These are phyloP conservation scores for Paracamarosporium sp. DNA, from an alignment of 2,329 filamentous ascomycete species.

Conservation along the genomic window DNA sequence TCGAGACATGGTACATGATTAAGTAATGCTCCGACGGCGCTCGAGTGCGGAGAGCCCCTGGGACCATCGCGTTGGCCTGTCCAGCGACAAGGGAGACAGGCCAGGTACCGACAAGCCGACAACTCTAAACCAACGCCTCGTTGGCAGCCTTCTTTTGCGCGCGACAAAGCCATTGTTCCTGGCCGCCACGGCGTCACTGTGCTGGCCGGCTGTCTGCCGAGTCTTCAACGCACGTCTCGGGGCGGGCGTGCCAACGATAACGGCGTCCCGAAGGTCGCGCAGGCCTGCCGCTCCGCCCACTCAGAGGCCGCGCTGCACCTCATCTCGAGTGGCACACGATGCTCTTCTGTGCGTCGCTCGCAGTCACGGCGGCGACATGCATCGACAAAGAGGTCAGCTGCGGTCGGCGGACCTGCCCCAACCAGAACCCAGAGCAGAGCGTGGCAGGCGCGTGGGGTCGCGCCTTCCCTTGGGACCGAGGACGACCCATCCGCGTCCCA, in stretches of 20 bases:
- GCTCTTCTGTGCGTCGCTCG: slow-evolving; percentile 27
- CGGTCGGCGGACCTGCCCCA: slow-evolving; percentile 4
- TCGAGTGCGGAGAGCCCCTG: slow-evolving; percentile 47
- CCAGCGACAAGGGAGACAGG: slow-evolving; percentile 44
- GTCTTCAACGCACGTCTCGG: not conserved
- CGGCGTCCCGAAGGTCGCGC: slow-evolving; percentile 8
- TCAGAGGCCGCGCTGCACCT: slow-evolving; percentile 17
- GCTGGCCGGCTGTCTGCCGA: not conserved
- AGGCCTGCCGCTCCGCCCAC: not conserved
- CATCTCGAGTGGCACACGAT: slow-evolving; percentile 24
- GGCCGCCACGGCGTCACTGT: not conserved
- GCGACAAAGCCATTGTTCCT: slow-evolving; percentile 5
- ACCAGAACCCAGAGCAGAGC: not conserved
- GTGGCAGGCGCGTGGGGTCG: not conserved
- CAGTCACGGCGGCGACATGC: slow-evolving; percentile 35
- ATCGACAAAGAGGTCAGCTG: slow-evolving; percentile 38
- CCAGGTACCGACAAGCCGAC: slow-evolving; percentile 42
- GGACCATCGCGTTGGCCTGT: slow-evolving; percentile 40
- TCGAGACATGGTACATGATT: slow-evolving; percentile 47
- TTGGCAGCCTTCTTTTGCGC: not conserved
- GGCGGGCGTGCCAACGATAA: slow-evolving; percentile 11
- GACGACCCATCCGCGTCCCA: too few species aligned
- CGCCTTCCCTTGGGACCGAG: not conserved
- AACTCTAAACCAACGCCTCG: slow-evolving; percentile 46
- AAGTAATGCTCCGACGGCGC: slow-evolving; percentile 46